Conservation (phyloP, 106 monocot genomes). For the Hemerocallis citrina region DNA sequence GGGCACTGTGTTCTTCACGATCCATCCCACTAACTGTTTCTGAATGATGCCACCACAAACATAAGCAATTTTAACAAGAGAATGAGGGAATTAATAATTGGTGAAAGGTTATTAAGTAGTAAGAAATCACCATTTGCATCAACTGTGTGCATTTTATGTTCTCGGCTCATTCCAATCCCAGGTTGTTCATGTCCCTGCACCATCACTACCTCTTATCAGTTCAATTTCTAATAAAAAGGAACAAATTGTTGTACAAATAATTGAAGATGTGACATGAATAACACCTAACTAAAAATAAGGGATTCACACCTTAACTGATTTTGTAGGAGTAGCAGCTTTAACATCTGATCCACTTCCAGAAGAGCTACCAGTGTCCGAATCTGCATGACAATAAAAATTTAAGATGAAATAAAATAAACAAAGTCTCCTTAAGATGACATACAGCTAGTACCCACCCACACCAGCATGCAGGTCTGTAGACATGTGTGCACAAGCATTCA, state of each 20-base stretch:
- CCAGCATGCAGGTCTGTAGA: too few species aligned
- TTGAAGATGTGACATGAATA: not conserved
- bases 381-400: constrained; percentile 18
- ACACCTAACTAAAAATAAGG: not conserved
- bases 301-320: constrained; percentile 23
- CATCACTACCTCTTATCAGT: not conserved
- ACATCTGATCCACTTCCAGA: constrained; percentile 41
- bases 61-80: not conserved
- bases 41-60: constrained; percentile 11
- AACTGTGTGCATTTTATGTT: not conserved
- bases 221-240: not conserved
- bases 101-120: not conserved
- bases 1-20: constrained; percentile 23
- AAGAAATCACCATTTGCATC: not conserved
- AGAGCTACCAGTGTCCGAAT: constrained; percentile 45
- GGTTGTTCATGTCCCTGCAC: constrained; percentile 29
- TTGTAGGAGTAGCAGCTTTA: constrained; percentile 25
- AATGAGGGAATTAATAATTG: not conserved
- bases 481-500: too few species aligned
- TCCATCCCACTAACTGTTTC: constrained; percentile 29
- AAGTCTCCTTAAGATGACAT: too few species aligned
- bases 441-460: too few species aligned
- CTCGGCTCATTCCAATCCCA: constrained; percentile 3
- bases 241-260: not conserved
- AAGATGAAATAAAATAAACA: too few species aligned